Evolutionary conservation across 192 early-diverging fungal genomes (phyloP), one percentile per base, ranked within the genome.

Genomic region (Lobosporangium transversale): DNA sequence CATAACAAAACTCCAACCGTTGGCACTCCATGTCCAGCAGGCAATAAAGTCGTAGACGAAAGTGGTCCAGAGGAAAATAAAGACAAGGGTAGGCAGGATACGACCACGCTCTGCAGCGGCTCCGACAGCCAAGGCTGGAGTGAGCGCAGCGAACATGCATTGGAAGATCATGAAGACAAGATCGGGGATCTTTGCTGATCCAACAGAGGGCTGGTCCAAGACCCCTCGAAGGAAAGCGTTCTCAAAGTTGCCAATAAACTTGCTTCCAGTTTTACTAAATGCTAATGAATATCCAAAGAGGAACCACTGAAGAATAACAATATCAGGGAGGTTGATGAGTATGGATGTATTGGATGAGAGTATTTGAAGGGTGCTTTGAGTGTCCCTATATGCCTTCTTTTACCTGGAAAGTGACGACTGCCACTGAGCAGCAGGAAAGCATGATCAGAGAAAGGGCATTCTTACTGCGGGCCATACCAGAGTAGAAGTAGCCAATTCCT

Each of bases 401-500:
- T 48, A 86, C 82, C 80, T 93, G 95, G 23, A 99, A 62, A 60
- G 92, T 83, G 26, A 97, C 94, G 27, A 97, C 89, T 3, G 93
- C 86, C 66, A 94, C 79, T 27, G 93, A 87, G 20, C 93, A 82
- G 62, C 92, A 85, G 44, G 88, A 94, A 51, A 94, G 81, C 84
- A 97, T 90, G 37, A 97, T 90, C 59, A 99, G 73, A 6, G 93
- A 93, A n/a, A 99, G 88, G 2, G 95, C 91, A 85, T 97, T 96
- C 83, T 99, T 99, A 70, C 86, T 85, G 24, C 95, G 84, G 12
- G 92, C 89, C 90, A 98, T 90, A 31, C 97, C 97, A 57, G 94
- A 93, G 85, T 99, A 99, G 64, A 98, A 95, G 80, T 96, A 90
- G 11, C 95, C 96, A 29, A 99, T 88, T 31, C 94, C 97, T 1